Conservation (phyloP, 345 rosid species). For the Eucalyptus marginata region DNA sequence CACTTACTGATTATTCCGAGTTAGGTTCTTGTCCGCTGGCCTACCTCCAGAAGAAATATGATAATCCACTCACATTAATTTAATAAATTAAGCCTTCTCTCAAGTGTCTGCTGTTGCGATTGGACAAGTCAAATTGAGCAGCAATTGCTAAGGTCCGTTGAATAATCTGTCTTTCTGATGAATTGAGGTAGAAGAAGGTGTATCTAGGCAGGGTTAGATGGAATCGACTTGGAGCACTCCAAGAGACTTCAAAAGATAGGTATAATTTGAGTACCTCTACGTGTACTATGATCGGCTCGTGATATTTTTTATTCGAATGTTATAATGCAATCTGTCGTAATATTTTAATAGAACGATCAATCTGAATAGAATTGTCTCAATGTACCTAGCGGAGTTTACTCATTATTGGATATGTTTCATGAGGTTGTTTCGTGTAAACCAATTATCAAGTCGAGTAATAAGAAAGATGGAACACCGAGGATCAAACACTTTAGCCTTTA, state of each 20-base stretch:
- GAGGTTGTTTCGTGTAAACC: background rate
- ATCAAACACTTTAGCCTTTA: background rate
- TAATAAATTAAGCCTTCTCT: background rate
- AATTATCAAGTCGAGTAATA: background rate
- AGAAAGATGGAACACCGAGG: background rate
- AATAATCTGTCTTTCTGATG: background rate
- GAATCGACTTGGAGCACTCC: background rate
- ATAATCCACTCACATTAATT: background rate
- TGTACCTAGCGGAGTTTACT: background rate
- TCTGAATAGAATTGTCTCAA: background rate
- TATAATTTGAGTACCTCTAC: background rate
- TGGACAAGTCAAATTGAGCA: background rate
- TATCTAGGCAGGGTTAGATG: background rate
- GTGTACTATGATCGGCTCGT: background rate
- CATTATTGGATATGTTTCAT: background rate
- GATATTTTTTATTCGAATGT: background rate
- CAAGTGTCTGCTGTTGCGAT: background rate
- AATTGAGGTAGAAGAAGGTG: background rate
- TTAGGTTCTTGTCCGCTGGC: background rate
- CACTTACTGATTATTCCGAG: background rate
- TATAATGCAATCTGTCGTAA: background rate
- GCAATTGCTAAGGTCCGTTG: background rate
- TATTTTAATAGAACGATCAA: background rate
- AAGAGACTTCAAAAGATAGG: background rate
- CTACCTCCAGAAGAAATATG: background rate